phyloP scores from a whole-genome alignment of 768 basidiomycete species.

The Solioccasus polychromus region DNA sequence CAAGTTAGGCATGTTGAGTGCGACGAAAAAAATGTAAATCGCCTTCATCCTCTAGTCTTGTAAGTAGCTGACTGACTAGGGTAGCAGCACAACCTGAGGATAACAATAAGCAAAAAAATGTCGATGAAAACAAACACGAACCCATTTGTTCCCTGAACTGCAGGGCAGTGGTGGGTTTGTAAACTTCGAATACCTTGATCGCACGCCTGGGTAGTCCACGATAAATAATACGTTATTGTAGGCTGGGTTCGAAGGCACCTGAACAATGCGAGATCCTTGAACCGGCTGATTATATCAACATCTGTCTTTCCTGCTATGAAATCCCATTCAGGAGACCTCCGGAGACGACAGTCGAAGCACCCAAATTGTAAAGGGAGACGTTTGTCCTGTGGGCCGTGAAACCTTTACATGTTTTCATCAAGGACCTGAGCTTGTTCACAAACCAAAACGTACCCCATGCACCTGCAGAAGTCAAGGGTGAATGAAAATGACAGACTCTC shows the following conservation, averaged over 20 bases:
- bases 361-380: conserved; percentile 59
- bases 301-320: conserved; percentile 60
- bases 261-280: conserved; percentile 67
- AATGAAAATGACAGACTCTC: background rate
- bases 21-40: background rate
- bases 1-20: conserved; percentile 8
- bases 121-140: conserved; percentile 27
- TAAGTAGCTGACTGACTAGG: conserved; percentile 61
- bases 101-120: conserved; percentile 8
- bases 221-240: background rate
- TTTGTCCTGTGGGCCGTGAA: conserved; percentile 55
- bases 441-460: conserved; percentile 35
- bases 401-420: conserved; percentile 38
- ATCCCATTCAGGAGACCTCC: conserved; percentile 65
- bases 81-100: conserved; percentile 49
- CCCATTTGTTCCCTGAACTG: conserved; percentile 64
- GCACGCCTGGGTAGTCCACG: conserved; percentile 47
- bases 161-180: conserved; percentile 40
- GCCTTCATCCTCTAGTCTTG: conserved; percentile 73
- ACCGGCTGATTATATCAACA: conserved; percentile 55
- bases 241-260: conserved; percentile 42
- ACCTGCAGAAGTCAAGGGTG: conserved; percentile 21
- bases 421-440: background rate
- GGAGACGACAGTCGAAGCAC: conserved; percentile 77
- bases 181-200: conserved; percentile 62